These are phyloP conservation scores for Psilocybe sp. DNA, from an alignment of 768 basidiomycete genomes.

Conservation along the genomic window DNA sequence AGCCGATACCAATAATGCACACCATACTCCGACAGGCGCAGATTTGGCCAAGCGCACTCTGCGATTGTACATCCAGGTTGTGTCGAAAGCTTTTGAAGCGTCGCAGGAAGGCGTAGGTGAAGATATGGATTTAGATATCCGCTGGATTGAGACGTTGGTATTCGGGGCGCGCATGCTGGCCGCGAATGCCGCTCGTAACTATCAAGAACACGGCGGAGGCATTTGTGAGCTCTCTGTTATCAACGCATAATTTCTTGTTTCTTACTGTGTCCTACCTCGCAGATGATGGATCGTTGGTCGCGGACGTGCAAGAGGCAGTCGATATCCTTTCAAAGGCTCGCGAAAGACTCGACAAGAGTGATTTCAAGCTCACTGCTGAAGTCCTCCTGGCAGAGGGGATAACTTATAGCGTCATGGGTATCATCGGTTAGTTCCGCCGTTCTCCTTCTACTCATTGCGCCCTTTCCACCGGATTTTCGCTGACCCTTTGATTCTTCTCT, in stretches of 20 bases:
- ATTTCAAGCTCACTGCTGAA: conserved; percentile 54
- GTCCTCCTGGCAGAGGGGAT: conserved; percentile 72
- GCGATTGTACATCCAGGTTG: conserved; percentile 78
- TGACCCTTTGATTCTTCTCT: background rate
- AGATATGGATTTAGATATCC: conserved; percentile 61
- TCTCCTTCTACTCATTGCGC: background rate
- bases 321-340: conserved; percentile 59
- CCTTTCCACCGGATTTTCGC: background rate
- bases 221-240: background rate
- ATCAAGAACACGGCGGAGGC: background rate
- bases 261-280: background rate
- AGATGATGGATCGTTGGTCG: conserved; percentile 30
- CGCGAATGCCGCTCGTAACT: conserved; percentile 28
- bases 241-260: no score
- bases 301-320: conserved; percentile 63
- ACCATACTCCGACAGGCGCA: no score
- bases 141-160: conserved; percentile 77
- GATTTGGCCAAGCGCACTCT: conserved; percentile 69
- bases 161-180: conserved; percentile 80
- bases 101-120: conserved; percentile 34
- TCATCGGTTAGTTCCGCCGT: conserved; percentile 48
- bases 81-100: conserved; percentile 78
- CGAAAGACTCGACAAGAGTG: conserved; percentile 44
- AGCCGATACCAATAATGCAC: background rate
- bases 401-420: conserved; percentile 64